Base-by-base conservation (phyloP, 1,139 yeast species). In the Saccharomyces uvarum region DNA sequence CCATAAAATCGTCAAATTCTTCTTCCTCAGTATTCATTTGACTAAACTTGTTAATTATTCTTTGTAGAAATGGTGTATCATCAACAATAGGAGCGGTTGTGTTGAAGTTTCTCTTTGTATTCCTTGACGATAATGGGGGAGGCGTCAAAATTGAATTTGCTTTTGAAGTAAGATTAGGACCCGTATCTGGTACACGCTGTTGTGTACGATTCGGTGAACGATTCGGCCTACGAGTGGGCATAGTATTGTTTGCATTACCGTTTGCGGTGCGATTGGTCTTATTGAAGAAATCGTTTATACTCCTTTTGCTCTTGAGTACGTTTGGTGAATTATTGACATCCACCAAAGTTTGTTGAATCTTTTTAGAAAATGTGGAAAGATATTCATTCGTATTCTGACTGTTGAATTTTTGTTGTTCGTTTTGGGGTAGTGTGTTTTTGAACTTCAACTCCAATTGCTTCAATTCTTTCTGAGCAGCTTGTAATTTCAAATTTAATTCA, bases 401-500 rank as follows among this genome's bases (percentile, higher is more conserved):
- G 55, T 11, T 53, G 49, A 49, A 26, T 51, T 16, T 13, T 27
- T 7, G 38, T 38, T 41, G 19, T 31, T 26, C 41, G 21, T 24
- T 11, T 47, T 28, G 26, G 47, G n/a, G 48, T 48, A 47, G 6
- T 33, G 26, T 46, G 26, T 47, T 19, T 9, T 28, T 24, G 31
- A 33, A 16, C 44, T 21, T 13, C 13, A 21, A n/a, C 54, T 76
- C 77, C 42, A 77, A 56, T 2, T 62, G 60, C 16, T 63, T 62
- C 33, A 77, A 55, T 47, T 77, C 79, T 7, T 59, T 60, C 57
- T 74, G 74, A 2, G 77, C 70, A 7, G 54, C 49, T 4, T 61
- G 62, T 50, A 77, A 59, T 49, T 72, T 71, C 8, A 69, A 63
- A 55, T 70, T 73, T 38, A 75, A 57, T 51, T 77, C 81, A 29